Evolutionary conservation across 139 green algal genomes (phyloP), one percentile per base, ranked within the genome.

Genomic region (Tetratostichococcus sp.): DNA sequence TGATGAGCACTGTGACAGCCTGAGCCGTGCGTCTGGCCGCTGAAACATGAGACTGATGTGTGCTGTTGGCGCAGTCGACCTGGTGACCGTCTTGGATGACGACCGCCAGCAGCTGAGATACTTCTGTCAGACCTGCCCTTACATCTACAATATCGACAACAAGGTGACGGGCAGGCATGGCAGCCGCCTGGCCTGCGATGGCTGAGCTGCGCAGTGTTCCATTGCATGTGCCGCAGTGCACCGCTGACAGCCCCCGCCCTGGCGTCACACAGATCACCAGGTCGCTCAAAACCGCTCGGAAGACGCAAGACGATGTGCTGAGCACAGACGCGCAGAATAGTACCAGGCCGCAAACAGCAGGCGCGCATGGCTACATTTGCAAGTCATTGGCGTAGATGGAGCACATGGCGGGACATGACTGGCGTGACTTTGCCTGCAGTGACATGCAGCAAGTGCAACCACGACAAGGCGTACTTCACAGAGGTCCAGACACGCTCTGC

Each of bases 401-500:
- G 19, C 14, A 23, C n/a, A 70, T n/a, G n/a, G n/a, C n/a, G n/a
- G n/a, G n/a, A n/a, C n/a, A 8, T 33, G 4, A 32, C 33, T 35
- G 4, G 19, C 22, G 26, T 70, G 23, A 32, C 23, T 28, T 73
- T 30, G 28, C 17, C 23, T 77, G 84, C 81, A 88, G 91, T 75
- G 35, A 83, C 69, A 26, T 98, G 94, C 77, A 84, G 86, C 26
- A 88, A 90, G 42, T 98, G 94, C 80, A 31, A 66, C 1, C 80
- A 96, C 78, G 75, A 86, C 21, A 65, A 94, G 68, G 94, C 94
- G 0, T 97, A 93, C 77, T 98, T 97, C 75, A 91, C 91, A 81
- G 90, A 98, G 82, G 89, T 98, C 30, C 94, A 98, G 74, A 98
- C 84, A 0, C 76, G 94, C 4, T 97, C 92, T 3, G 94, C 94